These are phyloP conservation scores for Endogone sp. DNA, from an alignment of 192 early-diverging fungal species.

Conservation along the genomic window DNA sequence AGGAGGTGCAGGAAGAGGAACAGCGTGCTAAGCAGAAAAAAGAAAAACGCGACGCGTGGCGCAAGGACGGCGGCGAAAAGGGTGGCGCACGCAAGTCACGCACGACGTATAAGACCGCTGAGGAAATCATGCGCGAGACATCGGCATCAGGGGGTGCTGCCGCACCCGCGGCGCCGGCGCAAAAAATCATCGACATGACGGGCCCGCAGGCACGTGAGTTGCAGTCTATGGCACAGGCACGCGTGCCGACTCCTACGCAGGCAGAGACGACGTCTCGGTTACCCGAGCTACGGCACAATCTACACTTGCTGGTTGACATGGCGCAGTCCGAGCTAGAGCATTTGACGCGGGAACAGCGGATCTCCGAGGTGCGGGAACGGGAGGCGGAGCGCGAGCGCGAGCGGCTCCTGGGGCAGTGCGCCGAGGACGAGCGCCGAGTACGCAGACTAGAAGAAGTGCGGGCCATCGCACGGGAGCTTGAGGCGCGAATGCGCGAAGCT, in stretches of 20 bases:
- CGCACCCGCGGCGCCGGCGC: slow-evolving; percentile 24
- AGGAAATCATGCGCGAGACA: slow-evolving; percentile 63
- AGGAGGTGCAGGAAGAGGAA: slow-evolving; percentile 29
- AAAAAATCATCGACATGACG: slow-evolving; percentile 87
- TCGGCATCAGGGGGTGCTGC: slow-evolving; percentile 11
- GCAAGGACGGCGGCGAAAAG: slow-evolving; percentile 24
- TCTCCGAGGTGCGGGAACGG: slow-evolving; percentile 37
- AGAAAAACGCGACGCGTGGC: slow-evolving; percentile 38
- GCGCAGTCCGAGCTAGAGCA: slow-evolving; percentile 66
- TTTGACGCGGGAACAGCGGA: slow-evolving; percentile 47
- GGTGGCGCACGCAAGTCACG: slow-evolving; percentile 31
- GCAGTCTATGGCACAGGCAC: slow-evolving; percentile 21
- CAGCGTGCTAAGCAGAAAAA: slow-evolving; percentile 17
- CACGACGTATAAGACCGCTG: slow-evolving; percentile 69
- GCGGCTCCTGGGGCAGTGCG: slow-evolving; percentile 25
- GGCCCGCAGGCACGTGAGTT: slow-evolving; percentile 56
- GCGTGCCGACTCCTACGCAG: slow-evolving; percentile 38
- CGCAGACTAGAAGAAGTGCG: slow-evolving; percentile 41
- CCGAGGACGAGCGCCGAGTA: slow-evolving; percentile 35
- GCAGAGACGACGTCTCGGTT: slow-evolving; percentile 49
- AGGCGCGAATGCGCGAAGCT: slow-evolving; percentile 14
- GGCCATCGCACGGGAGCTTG: slow-evolving; percentile 42
- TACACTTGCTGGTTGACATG: slow-evolving; percentile 70
- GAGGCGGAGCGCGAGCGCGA: slow-evolving; percentile 36
- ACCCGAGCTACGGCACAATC: slow-evolving; percentile 75